Conservation (phyloP, 2,329 filamentous ascomycete genomes). For the Emergomyces pasteurianus region DNA sequence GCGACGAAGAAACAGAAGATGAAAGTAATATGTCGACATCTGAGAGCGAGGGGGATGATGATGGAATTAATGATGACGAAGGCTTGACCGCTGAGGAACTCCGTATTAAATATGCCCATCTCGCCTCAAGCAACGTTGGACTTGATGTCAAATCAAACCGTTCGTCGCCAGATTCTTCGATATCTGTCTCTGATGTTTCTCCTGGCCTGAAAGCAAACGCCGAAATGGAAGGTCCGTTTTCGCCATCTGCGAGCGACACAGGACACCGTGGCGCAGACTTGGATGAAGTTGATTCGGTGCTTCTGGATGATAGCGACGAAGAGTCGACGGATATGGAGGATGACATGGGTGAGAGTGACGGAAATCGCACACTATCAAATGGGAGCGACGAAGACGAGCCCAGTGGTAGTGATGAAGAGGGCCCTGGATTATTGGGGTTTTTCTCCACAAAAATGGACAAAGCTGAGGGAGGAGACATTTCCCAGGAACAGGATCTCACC, state of each 20-base stretch:
- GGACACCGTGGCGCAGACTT: constrained; percentile 9
- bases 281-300: constrained; percentile 33
- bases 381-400: constrained; percentile 38
- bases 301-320: constrained; percentile 34
- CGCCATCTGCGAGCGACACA: background rate
- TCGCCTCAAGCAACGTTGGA: constrained; percentile 19
- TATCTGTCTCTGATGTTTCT: background rate
- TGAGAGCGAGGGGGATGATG: constrained; percentile 31
- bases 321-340: constrained; percentile 38
- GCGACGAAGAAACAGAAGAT: constrained; percentile 45
- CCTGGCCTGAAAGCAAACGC: background rate
- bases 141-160: background rate
- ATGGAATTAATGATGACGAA: constrained; percentile 32
- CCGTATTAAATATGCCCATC: constrained; percentile 35
- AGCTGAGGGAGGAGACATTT: constrained; percentile 9
- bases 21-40: constrained; percentile 40
- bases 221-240: background rate
- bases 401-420: constrained; percentile 35
- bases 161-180: background rate
- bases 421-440: constrained; percentile 35
- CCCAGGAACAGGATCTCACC: constrained; percentile 16
- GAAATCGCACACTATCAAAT: constrained; percentile 15
- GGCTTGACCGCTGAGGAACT: constrained; percentile 36
- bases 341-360: constrained; percentile 37
- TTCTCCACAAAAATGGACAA: constrained; percentile 34